Conservation (phyloP, 2,329 filamentous ascomycete genomes). For the Cyanodermella asteris region DNA sequence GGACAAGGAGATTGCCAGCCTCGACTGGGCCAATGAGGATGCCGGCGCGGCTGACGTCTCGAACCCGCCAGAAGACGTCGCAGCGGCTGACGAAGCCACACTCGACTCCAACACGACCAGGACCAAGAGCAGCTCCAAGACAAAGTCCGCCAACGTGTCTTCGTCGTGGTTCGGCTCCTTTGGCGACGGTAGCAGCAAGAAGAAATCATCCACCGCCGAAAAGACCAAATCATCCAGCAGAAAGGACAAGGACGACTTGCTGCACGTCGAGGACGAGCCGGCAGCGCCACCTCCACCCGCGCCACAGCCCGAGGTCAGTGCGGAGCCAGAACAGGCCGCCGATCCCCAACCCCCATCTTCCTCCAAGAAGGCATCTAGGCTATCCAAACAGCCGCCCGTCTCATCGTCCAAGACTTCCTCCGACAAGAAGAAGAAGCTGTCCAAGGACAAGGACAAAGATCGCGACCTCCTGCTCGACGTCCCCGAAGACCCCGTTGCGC, state of each 20-base stretch:
- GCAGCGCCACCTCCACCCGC: conserved; percentile 13
- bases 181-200: no score
- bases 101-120: conserved; percentile 19
- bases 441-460: no score
- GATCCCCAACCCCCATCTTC: conserved; percentile 10
- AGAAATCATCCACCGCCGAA: conserved; percentile 29
- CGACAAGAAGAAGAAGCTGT: conserved; percentile 16
- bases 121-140: conserved; percentile 22
- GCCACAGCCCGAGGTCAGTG: no score
- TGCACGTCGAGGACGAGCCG: conserved; percentile 15
- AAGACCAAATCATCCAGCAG: conserved; percentile 27
- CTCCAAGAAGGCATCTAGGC: conserved; percentile 14
- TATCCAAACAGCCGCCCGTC: conserved; percentile 10
- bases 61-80: conserved; percentile 21
- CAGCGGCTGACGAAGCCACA: conserved; percentile 18
- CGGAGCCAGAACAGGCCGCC: no score
- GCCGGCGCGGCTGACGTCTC: conserved; percentile 16
- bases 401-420: conserved; percentile 10
- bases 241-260: no score
- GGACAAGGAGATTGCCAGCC: conserved; percentile 22
- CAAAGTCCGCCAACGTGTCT: no score
- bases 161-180: no score
- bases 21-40: conserved; percentile 20
- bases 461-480: no score
- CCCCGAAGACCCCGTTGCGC: no score